These are phyloP conservation scores for Lentinula lateritia DNA, from an alignment of 768 basidiomycete genomes.

Conservation along the genomic window DNA sequence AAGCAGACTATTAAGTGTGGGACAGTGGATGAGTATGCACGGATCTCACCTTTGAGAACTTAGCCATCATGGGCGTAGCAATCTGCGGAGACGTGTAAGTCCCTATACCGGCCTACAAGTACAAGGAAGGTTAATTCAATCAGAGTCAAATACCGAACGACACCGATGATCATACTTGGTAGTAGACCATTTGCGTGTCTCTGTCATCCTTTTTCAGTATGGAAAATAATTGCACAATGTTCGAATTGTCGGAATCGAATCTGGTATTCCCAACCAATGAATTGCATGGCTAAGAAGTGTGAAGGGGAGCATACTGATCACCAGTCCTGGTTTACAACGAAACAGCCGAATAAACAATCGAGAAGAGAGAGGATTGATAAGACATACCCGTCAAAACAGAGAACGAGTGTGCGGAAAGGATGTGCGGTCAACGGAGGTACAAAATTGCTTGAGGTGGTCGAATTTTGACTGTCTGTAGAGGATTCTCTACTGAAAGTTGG, in stretches of 20 bases:
- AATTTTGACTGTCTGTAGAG: background rate
- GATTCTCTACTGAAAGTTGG: background rate
- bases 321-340: conserved; percentile 22
- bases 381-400: conserved; percentile 47
- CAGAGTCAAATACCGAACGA: background rate
- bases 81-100: conserved; percentile 51
- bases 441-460: background rate
- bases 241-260: conserved; percentile 24
- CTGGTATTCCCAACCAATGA: background rate
- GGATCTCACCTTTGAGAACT: conserved; percentile 19
- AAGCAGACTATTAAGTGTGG: no score
- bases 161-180: conserved; percentile 23
- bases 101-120: conserved; percentile 47
- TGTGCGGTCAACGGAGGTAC: background rate
- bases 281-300: conserved; percentile 1
- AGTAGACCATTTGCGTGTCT: conserved; percentile 34
- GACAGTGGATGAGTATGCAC: background rate
- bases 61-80: conserved; percentile 41
- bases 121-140: background rate
- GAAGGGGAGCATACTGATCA: conserved; percentile 30
- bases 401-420: conserved; percentile 31
- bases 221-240: conserved; percentile 31
- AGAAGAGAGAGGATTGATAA: background rate
- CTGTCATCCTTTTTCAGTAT: conserved; percentile 31
- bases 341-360: no score